A percentile compares a stretch with the other conserved stretches of the same genome.
These are phyloP conservation scores for Hypoxylon subgilvum DNA, from an alignment of 495 filamentous ascomycete genomes.

Conservation along the genomic window DNA sequence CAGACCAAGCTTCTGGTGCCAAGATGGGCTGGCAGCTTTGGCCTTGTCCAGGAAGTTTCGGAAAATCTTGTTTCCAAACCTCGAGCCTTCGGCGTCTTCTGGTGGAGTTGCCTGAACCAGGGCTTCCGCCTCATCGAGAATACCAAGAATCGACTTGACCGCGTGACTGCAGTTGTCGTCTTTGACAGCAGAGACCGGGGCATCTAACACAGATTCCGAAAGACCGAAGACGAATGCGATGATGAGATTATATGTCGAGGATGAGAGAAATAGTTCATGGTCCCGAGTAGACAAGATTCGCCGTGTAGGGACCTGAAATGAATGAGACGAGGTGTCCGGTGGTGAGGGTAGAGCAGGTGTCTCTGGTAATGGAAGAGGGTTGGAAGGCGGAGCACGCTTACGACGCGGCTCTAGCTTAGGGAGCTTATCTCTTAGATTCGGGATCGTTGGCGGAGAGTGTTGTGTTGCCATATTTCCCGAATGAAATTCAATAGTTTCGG, in stretches of 20 bases:
- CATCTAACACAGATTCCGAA: conserved; percentile 79
- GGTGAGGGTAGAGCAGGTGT: conserved; percentile 75
- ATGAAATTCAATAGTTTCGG: neutral
- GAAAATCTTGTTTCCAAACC: conserved; percentile 95
- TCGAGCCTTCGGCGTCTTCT: conserved; percentile 80
- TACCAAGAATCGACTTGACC: conserved; percentile 67
- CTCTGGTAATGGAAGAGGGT: conserved; percentile 69
- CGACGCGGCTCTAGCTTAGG: conserved; percentile 72
- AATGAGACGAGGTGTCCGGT: conserved; percentile 65
- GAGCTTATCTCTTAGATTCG: conserved; percentile 66
- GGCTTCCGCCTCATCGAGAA: conserved; percentile 70
- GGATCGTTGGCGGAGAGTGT: conserved; percentile 48
- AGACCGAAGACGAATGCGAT: conserved; percentile 84
- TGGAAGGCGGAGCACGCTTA: conserved; percentile 57
- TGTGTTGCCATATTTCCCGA: conserved; percentile 33
- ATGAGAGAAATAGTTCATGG: conserved; percentile 79
- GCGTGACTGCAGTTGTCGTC: conserved; percentile 59
- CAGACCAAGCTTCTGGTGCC: conserved; percentile 65
- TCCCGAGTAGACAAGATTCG: conserved; percentile 82
- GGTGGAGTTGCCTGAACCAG: conserved; percentile 73
- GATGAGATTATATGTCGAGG: conserved; percentile 77
- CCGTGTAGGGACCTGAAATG: conserved; percentile 69
- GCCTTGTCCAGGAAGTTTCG: conserved; percentile 79
- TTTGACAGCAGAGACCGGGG: conserved; percentile 69
- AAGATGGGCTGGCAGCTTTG: conserved; percentile 56